Base-by-base conservation (phyloP, 1,139 yeast species). In the Yamadazyma diospyri region DNA sequence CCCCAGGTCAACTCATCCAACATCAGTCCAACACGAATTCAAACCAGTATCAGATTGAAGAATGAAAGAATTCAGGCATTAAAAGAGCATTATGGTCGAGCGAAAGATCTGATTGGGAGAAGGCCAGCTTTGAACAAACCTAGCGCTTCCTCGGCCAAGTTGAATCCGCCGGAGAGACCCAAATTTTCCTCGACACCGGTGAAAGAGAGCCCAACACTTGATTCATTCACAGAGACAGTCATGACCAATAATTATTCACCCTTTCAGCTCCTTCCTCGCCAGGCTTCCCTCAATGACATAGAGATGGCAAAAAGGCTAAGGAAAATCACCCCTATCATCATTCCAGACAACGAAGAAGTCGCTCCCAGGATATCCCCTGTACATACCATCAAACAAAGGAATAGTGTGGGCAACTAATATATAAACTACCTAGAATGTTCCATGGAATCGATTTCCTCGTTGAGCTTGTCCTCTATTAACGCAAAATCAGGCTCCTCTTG, bases 291-390 rank as follows among this genome's bases (percentile, higher is more conserved):
- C 11, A 35, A 35, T 19, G 49, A 45, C 20, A 55, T 67, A 11
- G 69, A 59, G 22, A 65, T 60, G 4, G 74, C 74, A 1, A 68
- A 67, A 40, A 46, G 47, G 25, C 42, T 64, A 29, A 48, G 64
- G 28, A 48, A 55, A 30, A 67, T 68, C 23, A 60, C 61, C 6
- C 74, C 74, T 1, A 64, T 68, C 6, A 49, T 54, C 35, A 53
- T 68, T 17, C 73, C 73, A 1, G 51, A 54, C 1, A 59, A 57
- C 8, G 61, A 53, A 15, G 64, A 57, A 13, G 40, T 40, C 17
- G 57, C 56, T 27, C 61, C 67, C 2, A 47, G 44, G 34, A 55
- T 61, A 35, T 63, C 71, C 0, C 70, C 72, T 1, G 52, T 55
- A 7, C 41, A 47, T 23, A 55, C 51, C 32, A 42, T 64, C 16